These are phyloP conservation scores for Blastomyces parvus DNA, from an alignment of 2,329 filamentous ascomycete genomes.

Conservation along the genomic window DNA sequence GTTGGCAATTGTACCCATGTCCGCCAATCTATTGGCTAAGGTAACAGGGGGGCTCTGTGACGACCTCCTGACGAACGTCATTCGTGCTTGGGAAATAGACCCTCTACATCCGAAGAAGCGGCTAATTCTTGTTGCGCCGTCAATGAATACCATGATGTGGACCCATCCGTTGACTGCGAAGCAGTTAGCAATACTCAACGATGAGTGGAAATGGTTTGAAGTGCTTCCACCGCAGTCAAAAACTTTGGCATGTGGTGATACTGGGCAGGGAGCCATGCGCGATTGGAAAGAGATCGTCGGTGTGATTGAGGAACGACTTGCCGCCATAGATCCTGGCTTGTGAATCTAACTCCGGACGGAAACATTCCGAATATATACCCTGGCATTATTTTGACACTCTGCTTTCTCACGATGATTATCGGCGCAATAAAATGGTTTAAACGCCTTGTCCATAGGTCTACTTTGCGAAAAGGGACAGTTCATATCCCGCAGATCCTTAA, in stretches of 20 bases:
- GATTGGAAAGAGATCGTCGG: slow-evolving; percentile 63
- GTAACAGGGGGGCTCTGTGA: slow-evolving; percentile 69
- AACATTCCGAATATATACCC: neutral
- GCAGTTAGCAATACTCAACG: slow-evolving; percentile 57
- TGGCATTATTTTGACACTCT: neutral
- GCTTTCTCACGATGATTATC: neutral
- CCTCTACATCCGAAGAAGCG: slow-evolving; percentile 28
- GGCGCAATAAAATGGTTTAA: neutral
- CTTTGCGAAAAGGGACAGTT: neutral
- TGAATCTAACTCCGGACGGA: neutral
- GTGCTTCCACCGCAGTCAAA: slow-evolving; percentile 24
- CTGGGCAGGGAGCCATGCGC: slow-evolving; percentile 68
- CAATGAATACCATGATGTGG: slow-evolving; percentile 87
- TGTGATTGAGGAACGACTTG: slow-evolving; percentile 44
- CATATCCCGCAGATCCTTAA: neutral
- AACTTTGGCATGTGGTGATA: slow-evolving; percentile 67
- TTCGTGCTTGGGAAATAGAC: slow-evolving; percentile 79
- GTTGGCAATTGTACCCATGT: slow-evolving; percentile 69
- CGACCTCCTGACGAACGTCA: slow-evolving; percentile 60
- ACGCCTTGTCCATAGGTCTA: neutral
- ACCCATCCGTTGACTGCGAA: slow-evolving; percentile 64
- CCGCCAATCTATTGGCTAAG: slow-evolving; percentile 79
- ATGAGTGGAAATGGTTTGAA: slow-evolving; percentile 56
- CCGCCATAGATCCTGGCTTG: neutral
- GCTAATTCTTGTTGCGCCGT: slow-evolving; percentile 63